Conservation (phyloP, 176 grass and related monocot genomes). For the Secale cereale region DNA sequence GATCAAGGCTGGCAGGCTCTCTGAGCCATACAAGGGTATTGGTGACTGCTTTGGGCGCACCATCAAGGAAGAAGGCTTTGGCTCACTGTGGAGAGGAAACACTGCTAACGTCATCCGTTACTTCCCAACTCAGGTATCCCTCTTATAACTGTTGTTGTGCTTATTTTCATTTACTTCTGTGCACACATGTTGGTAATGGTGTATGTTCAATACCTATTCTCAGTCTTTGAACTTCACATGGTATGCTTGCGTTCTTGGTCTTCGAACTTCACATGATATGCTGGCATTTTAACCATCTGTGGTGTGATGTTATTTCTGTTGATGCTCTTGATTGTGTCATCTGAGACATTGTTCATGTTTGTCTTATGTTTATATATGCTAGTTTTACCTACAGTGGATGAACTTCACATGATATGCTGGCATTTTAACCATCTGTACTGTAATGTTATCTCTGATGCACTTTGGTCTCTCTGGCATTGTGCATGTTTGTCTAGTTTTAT, state of each 20-base stretch:
- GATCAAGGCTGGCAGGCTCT: conserved; percentile 84
- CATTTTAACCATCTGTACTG: too few species aligned
- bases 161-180: not conserved
- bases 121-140: conserved; percentile 85
- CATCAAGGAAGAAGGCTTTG: conserved; percentile 76
- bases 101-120: conserved; percentile 92
- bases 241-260: too few species aligned
- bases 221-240: not conserved
- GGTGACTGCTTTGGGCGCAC: conserved; percentile 77
- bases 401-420: too few species aligned
- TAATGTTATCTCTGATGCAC: too few species aligned
- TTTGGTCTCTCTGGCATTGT: too few species aligned
- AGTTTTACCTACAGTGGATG: too few species aligned
- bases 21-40: conserved; percentile 95
- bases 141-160: not conserved
- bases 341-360: too few species aligned
- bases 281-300: not conserved
- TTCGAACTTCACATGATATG: too few species aligned
- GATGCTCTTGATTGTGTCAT: too few species aligned
- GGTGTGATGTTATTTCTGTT: not conserved
- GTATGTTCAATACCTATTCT: too few species aligned
- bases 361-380: too few species aligned
- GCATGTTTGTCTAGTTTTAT: too few species aligned
- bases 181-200: not conserved
- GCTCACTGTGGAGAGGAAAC: conserved; percentile 85